phyloP scores from a whole-genome alignment of 441 rosid genomes.

The Aleurites moluccanus region DNA sequence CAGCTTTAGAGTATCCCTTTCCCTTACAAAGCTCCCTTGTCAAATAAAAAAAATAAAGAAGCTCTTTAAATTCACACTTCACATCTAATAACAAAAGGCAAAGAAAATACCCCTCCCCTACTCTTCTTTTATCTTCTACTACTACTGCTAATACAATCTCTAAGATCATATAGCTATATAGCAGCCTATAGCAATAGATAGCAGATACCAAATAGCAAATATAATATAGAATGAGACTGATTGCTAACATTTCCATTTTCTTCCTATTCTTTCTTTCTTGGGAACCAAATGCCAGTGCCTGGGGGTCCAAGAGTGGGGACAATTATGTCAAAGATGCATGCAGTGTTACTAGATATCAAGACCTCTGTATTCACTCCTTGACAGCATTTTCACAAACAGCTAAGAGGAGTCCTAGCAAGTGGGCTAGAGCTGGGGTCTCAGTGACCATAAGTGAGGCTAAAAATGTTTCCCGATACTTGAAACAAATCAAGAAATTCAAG shows the following conservation, averaged over 20 bases:
- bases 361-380: constrained; percentile 58
- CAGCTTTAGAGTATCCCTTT: background rate
- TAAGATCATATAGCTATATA: background rate
- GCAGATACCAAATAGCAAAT: too few relatives aligned
- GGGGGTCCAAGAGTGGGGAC: constrained; percentile 12
- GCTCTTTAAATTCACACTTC: background rate
- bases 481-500: constrained; percentile 30
- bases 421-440: constrained; percentile 88
- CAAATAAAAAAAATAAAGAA: background rate
- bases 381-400: constrained; percentile 58
- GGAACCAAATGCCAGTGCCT: constrained; percentile 3
- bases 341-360: constrained; percentile 61
- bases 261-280: constrained; percentile 25
- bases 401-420: constrained; percentile 61
- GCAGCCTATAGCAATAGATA: background rate
- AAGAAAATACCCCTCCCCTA: background rate
- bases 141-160: background rate
- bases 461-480: constrained; percentile 33
- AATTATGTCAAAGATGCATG: constrained; percentile 70
- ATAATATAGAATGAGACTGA: background rate
- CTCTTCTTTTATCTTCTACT: background rate
- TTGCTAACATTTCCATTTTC: constrained; percentile 13
- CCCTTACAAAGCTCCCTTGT: constrained; percentile 21
- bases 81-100: background rate
- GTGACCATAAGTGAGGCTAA: constrained; percentile 62